These are phyloP conservation scores for Streptanthus diversifolius DNA, from an alignment of 345 rosid species.

Conservation along the genomic window DNA sequence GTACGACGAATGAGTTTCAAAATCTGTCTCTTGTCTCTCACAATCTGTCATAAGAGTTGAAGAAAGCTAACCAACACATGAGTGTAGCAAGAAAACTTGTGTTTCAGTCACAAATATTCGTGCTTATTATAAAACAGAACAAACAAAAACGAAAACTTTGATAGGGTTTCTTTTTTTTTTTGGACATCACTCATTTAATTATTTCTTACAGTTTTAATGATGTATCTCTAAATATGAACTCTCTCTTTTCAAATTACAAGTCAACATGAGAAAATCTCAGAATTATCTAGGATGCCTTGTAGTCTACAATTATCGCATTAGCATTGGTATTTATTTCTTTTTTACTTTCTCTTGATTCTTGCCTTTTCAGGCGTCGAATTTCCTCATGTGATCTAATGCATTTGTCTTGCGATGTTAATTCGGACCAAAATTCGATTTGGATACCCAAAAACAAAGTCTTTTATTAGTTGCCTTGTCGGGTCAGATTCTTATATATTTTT, in stretches of 20 bases:
- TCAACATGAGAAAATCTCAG: not conserved
- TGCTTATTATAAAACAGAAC: not conserved
- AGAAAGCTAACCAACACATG: conserved; percentile 15
- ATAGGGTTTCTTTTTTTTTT: not conserved
- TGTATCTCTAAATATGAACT: not conserved
- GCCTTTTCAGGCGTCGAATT: not conserved
- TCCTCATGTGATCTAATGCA: not conserved
- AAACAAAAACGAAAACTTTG: not conserved
- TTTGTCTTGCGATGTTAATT: not conserved
- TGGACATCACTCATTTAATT: not conserved
- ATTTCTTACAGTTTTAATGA: conserved; percentile 3
- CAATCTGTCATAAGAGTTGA: conserved; percentile 29
- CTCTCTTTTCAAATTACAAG: not conserved
- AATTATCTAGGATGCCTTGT: not conserved
- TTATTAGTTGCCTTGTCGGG: not conserved
- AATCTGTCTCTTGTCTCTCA: not conserved
- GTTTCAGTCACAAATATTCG: not conserved
- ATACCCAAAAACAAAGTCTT: not conserved
- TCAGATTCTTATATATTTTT: too few relatives aligned
- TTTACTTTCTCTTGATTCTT: not conserved
- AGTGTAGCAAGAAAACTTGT: conserved; percentile 16
- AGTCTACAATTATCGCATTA: not conserved
- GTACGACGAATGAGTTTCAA: conserved; percentile 45
- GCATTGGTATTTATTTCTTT: not conserved
- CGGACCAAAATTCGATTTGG: not conserved